These are phyloP conservation scores for Entomortierella parvispora DNA, from an alignment of 192 early-diverging fungal species.

Conservation along the genomic window DNA sequence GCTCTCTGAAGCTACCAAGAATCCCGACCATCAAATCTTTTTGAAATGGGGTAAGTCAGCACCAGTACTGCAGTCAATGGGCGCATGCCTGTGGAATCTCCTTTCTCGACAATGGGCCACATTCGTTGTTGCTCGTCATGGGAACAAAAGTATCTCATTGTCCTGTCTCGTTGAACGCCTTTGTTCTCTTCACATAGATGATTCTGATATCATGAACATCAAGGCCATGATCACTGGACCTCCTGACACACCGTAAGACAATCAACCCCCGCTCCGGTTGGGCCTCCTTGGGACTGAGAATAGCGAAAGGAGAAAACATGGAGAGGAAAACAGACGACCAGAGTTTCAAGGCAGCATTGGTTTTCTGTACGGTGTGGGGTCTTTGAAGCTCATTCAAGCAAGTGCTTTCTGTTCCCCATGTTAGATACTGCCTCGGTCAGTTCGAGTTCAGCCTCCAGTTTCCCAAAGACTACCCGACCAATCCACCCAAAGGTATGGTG, in stretches of 20 bases:
- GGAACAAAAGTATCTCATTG: too few species aligned
- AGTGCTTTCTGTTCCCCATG: slow-evolving; percentile 29
- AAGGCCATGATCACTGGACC: slow-evolving; percentile 72
- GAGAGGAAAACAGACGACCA: neutral
- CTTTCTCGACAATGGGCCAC: neutral
- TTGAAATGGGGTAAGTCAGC: slow-evolving; percentile 40
- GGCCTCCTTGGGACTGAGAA: neutral
- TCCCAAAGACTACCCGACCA: slow-evolving; percentile 63
- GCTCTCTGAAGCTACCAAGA: slow-evolving; percentile 49
- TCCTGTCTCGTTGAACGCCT: too few species aligned
- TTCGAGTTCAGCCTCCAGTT: slow-evolving; percentile 61
- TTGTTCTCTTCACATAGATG: slow-evolving; percentile 43
- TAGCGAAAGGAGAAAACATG: neutral
- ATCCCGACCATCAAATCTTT: slow-evolving; percentile 49
- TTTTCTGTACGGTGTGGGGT: neutral
- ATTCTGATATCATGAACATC: slow-evolving; percentile 69
- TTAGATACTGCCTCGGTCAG: slow-evolving; percentile 58
- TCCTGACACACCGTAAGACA: slow-evolving; percentile 64
- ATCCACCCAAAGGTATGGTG: slow-evolving; percentile 60
- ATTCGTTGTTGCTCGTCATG: too few species aligned
- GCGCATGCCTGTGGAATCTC: neutral
- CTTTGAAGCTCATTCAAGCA: neutral
- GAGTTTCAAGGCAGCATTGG: neutral
- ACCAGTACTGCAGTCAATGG: neutral
- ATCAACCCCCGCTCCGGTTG: slow-evolving; percentile 3